phyloP scores from a whole-genome alignment of 2,329 filamentous ascomycete species.

The Podosphaera xanthii region DNA sequence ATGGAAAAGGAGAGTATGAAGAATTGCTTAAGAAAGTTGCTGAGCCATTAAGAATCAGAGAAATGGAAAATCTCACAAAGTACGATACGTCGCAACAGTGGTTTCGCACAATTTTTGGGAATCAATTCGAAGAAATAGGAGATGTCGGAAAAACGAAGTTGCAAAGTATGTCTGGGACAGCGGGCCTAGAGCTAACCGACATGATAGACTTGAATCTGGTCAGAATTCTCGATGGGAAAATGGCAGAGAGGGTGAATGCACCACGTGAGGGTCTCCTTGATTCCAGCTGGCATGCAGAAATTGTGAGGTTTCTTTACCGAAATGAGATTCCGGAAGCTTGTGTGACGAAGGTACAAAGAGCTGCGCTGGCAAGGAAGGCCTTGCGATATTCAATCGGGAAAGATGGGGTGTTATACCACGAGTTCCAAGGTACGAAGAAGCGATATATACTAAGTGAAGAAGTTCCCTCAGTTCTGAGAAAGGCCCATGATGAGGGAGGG shows the following conservation, averaged over 20 bases:
- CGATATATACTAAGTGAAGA: not conserved
- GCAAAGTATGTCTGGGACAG: no score
- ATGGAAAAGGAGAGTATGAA: not conserved
- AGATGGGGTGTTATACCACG: no score
- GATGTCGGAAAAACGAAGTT: no score
- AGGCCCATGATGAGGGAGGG: no score
- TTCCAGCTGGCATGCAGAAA: not conserved
- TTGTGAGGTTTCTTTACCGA: not conserved
- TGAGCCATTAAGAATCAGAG: not conserved
- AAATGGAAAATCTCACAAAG: not conserved
- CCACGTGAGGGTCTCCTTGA: not conserved
- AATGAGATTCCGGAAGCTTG: not conserved
- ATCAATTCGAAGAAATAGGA: no score
- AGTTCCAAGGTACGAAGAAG: not conserved
- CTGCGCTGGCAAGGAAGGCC: not conserved
- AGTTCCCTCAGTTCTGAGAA: not conserved
- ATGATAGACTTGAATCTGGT: no score
- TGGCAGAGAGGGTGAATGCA: not conserved
- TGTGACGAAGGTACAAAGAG: not conserved
- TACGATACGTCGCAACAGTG: no score
- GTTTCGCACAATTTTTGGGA: no score
- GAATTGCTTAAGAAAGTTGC: not conserved
- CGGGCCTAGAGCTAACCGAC: no score
- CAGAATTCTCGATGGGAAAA: not conserved
- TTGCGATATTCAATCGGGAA: not conserved